Evolutionary conservation across 2,329 filamentous ascomycete genomes (phyloP).

Genomic region (Colletotrichum filicis): DNA sequence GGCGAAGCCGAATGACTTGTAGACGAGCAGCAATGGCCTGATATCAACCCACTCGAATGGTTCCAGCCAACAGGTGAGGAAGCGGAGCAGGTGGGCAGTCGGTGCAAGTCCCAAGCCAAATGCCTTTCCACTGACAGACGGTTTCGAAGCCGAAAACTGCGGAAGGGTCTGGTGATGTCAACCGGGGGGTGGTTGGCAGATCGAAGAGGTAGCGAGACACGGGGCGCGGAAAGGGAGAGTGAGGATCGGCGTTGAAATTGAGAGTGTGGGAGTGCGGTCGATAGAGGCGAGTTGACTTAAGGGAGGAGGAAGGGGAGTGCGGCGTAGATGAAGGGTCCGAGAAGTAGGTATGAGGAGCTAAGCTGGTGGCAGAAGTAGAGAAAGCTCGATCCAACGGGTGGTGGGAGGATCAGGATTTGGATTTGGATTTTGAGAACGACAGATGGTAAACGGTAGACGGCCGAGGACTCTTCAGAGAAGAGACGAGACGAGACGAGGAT

Average conservation of each 20-base stretch:
- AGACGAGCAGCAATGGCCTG: conserved; percentile 10
- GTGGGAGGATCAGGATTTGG: conserved; percentile 1
- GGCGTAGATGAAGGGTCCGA: conserved; percentile 19
- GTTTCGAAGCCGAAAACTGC: conserved; percentile 6
- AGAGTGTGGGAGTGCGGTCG: neutral
- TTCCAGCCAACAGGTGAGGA: conserved; percentile 24
- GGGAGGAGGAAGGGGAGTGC: conserved; percentile 2
- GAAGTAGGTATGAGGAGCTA: neutral
- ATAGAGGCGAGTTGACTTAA: neutral
- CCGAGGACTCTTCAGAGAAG: neutral
- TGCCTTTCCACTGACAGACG: conserved; percentile 13
- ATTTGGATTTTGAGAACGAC: neutral
- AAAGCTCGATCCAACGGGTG: conserved; percentile 11
- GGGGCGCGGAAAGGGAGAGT: conserved; percentile 13
- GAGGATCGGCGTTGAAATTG: neutral
- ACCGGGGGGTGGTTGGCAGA: conserved; percentile 25
- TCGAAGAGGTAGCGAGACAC: conserved; percentile 20
- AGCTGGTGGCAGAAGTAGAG: neutral
- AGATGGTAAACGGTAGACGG: neutral
- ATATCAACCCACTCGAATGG: conserved; percentile 26
- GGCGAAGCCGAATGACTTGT: conserved; percentile 1
- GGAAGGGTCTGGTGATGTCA: conserved; percentile 30
- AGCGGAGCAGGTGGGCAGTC: conserved; percentile 1
- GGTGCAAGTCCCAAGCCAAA: neutral
- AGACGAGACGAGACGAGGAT: conserved; percentile 15